A percentile compares a stretch with the other conserved stretches of the same genome.
Conservation (phyloP, 352 stramenopile species). For the Achlya hypogyna region DNA sequence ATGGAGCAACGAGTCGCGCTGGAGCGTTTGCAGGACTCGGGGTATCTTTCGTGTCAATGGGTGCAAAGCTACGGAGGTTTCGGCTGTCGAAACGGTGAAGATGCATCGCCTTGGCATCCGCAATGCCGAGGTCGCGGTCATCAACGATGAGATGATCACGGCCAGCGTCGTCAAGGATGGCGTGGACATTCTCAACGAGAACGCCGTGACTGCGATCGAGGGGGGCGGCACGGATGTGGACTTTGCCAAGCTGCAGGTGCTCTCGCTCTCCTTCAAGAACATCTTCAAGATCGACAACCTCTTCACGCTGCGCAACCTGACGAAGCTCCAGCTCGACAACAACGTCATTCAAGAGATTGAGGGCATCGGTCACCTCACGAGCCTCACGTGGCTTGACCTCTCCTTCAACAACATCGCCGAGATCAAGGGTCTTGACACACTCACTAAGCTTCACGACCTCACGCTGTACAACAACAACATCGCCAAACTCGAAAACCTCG, state of each 20-base stretch:
- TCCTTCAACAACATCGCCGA: slow-evolving; percentile 91
- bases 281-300: slow-evolving; percentile 93
- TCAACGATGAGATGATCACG: slow-evolving; percentile 73
- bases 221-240: slow-evolving; percentile 35
- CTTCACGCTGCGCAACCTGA: slow-evolving; percentile 78
- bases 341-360: slow-evolving; percentile 90
- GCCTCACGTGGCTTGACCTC: slow-evolving; percentile 90
- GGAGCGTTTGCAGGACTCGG: too few species aligned
- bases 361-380: slow-evolving; percentile 72
- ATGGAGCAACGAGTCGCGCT: too few species aligned
- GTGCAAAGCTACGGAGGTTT: too few species aligned
- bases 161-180: slow-evolving; percentile 43
- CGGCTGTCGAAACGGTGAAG: background rate
- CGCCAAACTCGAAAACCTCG: slow-evolving; percentile 84
- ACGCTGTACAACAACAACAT: slow-evolving; percentile 93
- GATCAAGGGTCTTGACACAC: slow-evolving; percentile 87
- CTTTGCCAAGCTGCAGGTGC: slow-evolving; percentile 58
- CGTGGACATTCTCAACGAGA: slow-evolving; percentile 54
- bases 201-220: slow-evolving; percentile 54
- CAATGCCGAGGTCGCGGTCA: slow-evolving; percentile 65
- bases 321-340: slow-evolving; percentile 91
- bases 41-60: too few species aligned
- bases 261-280: slow-evolving; percentile 89
- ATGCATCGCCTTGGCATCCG: slow-evolving; percentile 72
- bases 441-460: slow-evolving; percentile 86